A percentile compares a stretch with the other conserved stretches of the same genome.
phyloP scores from a whole-genome alignment of 2,329 filamentous ascomycete species.

The Phialocephala subalpina region DNA sequence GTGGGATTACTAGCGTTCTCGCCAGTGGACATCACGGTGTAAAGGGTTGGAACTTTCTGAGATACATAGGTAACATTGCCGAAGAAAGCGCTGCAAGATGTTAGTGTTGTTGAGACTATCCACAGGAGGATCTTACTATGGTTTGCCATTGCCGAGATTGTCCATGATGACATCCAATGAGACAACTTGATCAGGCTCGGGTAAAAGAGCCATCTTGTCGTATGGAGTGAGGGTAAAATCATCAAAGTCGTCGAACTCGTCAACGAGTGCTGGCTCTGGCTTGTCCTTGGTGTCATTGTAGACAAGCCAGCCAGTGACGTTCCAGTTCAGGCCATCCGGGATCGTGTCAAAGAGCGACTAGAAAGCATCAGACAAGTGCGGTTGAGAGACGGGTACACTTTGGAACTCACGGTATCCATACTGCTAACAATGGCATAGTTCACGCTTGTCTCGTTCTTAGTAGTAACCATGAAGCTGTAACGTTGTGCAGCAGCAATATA shows the following conservation, averaged over 20 bases:
- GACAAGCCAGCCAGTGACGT: slow-evolving; percentile 70
- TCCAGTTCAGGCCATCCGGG: slow-evolving; percentile 73
- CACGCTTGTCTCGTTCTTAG: slow-evolving; percentile 63
- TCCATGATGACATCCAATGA: slow-evolving; percentile 71
- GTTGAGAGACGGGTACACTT: not conserved
- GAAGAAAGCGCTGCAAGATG: slow-evolving; percentile 54
- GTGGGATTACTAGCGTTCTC: slow-evolving; percentile 60
- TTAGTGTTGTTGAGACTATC: not conserved
- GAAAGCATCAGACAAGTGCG: slow-evolving; percentile 35
- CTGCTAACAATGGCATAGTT: slow-evolving; percentile 75
- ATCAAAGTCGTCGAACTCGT: slow-evolving; percentile 73
- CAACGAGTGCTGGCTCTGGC: slow-evolving; percentile 61
- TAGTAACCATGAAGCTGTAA: slow-evolving; percentile 68
- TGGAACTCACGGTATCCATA: slow-evolving; percentile 63
- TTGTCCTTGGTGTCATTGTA: slow-evolving; percentile 58
- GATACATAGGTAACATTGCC: slow-evolving; percentile 70
- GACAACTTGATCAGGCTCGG: slow-evolving; percentile 68
- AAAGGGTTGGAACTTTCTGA: slow-evolving; percentile 73
- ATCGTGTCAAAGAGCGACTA: slow-evolving; percentile 68
- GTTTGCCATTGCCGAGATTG: slow-evolving; percentile 71
- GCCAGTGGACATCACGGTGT: slow-evolving; percentile 67
- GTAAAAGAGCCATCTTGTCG: slow-evolving; percentile 68
- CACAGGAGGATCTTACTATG: slow-evolving; percentile 59
- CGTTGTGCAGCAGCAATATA: slow-evolving; percentile 75
- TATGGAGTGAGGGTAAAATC: slow-evolving; percentile 76